A percentile compares a stretch with the other conserved stretches of the same genome.
Evolutionary conservation across 129 eudicot genomes (phyloP).

Genomic region (Oenanthe sinensis): DNA sequence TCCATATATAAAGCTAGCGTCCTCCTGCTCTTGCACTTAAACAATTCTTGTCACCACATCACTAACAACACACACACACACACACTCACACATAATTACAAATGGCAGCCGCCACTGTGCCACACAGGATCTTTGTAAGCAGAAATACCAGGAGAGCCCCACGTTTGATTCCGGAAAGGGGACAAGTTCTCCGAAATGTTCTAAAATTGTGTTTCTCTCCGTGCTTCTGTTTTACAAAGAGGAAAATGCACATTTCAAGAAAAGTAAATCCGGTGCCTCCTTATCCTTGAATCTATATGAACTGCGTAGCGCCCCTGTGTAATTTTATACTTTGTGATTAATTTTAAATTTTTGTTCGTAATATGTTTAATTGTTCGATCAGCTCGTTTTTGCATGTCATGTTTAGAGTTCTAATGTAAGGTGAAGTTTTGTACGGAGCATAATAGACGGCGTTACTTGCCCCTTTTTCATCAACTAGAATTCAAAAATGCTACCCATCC

Average conservation of each 20-base stretch:
- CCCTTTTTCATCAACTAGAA: not conserved
- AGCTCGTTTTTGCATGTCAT: not conserved
- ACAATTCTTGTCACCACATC: not conserved
- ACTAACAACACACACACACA: not conserved
- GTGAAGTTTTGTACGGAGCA: not conserved
- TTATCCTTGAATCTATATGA: not conserved
- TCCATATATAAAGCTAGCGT: not conserved
- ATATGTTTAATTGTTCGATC: not conserved
- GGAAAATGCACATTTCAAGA: not conserved
- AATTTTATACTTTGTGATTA: not conserved
- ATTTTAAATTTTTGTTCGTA: not conserved
- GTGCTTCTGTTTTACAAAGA: not conserved
- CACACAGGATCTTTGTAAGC: not conserved
- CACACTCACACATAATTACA: no score
- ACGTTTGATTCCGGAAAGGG: conserved; percentile 4
- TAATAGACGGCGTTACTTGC: not conserved
- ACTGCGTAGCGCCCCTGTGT: not conserved
- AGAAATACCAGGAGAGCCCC: not conserved
- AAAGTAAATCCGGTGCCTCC: not conserved
- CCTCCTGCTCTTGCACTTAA: not conserved
- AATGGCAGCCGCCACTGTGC: not conserved
- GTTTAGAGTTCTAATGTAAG: not conserved
- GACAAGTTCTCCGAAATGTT: not conserved
- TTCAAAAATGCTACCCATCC: no score
- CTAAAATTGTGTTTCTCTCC: not conserved